A percentile compares a stretch with the other conserved stretches of the same genome.
Conservation (phyloP, 2,329 filamentous ascomycete species). For the Tolypocladium sp. region DNA sequence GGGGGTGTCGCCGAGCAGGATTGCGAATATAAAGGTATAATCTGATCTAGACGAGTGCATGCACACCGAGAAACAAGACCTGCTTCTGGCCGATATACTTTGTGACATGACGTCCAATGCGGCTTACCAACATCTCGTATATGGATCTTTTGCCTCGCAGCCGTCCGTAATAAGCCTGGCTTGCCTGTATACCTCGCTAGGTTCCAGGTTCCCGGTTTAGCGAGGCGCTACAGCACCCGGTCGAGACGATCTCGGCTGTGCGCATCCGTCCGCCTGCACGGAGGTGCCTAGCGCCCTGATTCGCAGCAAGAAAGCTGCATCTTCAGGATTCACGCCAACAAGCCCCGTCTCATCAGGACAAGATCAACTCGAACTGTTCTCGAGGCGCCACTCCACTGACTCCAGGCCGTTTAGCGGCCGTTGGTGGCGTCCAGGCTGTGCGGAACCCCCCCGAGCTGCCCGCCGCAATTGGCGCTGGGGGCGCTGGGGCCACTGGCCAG, state of each 20-base stretch:
- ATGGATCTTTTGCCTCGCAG: background rate
- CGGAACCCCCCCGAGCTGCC: background rate
- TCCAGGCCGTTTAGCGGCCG: background rate
- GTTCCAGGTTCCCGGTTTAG: background rate
- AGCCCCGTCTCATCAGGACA: background rate
- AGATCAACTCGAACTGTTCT: too few relatives aligned
- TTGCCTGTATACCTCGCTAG: background rate
- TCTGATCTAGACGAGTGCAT: too few relatives aligned
- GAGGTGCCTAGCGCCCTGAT: background rate
- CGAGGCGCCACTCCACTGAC: too few relatives aligned
- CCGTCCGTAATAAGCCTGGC: too few relatives aligned
- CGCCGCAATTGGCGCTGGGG: background rate
- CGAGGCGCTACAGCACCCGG: background rate
- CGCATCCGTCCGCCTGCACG: background rate
- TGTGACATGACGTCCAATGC: too few relatives aligned
- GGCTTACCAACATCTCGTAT: too few relatives aligned
- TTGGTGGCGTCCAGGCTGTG: background rate
- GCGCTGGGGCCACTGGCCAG: background rate
- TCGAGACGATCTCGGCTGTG: background rate
- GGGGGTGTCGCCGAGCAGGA: too few relatives aligned
- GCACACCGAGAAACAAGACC: too few relatives aligned
- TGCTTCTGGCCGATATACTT: too few relatives aligned
- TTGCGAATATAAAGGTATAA: too few relatives aligned
- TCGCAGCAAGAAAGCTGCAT: background rate
- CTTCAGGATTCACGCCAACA: too few relatives aligned